Conservation (phyloP, 352 stramenopile species). For the Phytophthora idaei region DNA sequence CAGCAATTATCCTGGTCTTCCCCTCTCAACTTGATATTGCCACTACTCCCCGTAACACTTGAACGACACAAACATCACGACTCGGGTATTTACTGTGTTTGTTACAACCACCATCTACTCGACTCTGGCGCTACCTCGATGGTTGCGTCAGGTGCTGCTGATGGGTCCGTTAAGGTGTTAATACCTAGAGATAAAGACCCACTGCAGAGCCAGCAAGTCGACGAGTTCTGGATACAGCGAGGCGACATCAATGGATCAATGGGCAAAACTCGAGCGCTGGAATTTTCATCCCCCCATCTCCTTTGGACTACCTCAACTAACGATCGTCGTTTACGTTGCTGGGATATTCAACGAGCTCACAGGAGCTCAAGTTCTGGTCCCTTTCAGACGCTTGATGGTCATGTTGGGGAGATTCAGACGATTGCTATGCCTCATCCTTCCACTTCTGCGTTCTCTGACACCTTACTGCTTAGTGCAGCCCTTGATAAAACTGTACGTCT, state of each 20-base stretch:
- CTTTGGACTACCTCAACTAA: constrained; percentile 50
- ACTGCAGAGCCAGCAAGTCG: constrained; percentile 15
- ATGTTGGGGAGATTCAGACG: constrained; percentile 70
- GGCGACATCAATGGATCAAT: constrained; percentile 31
- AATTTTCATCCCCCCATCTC: constrained; percentile 42
- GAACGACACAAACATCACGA: constrained; percentile 71
- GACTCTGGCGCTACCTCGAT: constrained; percentile 14
- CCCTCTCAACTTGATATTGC: constrained; percentile 38
- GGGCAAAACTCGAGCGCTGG: constrained; percentile 56
- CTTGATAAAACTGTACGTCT: constrained; percentile 68
- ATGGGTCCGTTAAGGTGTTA: constrained; percentile 67
- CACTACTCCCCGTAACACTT: constrained; percentile 54
- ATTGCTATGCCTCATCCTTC: constrained; percentile 38
- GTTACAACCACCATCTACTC: constrained; percentile 40
- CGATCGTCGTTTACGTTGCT: constrained; percentile 57
- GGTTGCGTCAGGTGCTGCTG: constrained; percentile 61
- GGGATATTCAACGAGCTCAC: constrained; percentile 44
- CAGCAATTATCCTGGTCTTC: constrained; percentile 7
- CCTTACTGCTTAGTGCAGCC: constrained; percentile 45
- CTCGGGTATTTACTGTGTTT: constrained; percentile 59
- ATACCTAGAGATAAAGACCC: constrained; percentile 13
- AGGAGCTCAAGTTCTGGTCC: constrained; percentile 19
- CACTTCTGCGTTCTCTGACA: background rate
- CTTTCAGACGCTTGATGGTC: constrained; percentile 55
- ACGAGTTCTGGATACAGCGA: constrained; percentile 42